These are phyloP conservation scores for Hypholoma sublateritium DNA, from an alignment of 768 basidiomycete genomes.

Conservation along the genomic window DNA sequence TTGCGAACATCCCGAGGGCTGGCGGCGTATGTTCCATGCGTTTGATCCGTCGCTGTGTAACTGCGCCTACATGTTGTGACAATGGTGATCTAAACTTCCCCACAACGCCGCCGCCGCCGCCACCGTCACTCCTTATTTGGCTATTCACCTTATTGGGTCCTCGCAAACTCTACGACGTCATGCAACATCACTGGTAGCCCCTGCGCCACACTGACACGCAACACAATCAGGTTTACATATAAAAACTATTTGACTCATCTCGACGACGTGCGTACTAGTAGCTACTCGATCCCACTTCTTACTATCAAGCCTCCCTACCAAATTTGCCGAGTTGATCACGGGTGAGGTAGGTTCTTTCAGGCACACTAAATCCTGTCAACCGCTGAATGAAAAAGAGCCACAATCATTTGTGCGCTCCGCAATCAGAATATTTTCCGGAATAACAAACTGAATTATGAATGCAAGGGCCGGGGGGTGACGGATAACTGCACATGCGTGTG, in stretches of 20 bases:
- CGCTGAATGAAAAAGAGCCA: background rate
- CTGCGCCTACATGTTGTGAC: background rate
- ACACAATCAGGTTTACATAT: background rate
- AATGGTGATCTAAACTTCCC: slow-evolving; percentile 5
- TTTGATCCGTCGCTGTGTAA: slow-evolving; percentile 1
- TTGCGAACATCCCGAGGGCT: background rate
- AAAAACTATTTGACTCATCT: background rate
- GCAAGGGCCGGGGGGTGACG: background rate
- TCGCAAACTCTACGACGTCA: slow-evolving; percentile 1
- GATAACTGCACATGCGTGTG: too few relatives aligned
- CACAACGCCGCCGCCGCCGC: slow-evolving; percentile 11
- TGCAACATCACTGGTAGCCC: background rate
- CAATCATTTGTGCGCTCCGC: background rate
- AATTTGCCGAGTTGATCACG: background rate
- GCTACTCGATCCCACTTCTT: too few relatives aligned
- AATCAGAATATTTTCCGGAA: slow-evolving; percentile 4
- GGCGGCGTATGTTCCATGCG: background rate
- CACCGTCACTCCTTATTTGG: slow-evolving; percentile 9
- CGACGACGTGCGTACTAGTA: background rate
- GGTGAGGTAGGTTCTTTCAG: background rate
- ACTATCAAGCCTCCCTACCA: background rate
- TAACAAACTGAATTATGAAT: background rate
- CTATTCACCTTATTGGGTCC: background rate
- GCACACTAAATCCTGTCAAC: slow-evolving; percentile 5
- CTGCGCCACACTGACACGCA: slow-evolving; percentile 5